Conservation (phyloP, 768 basidiomycete genomes). For the Phanerochaete sordida region DNA sequence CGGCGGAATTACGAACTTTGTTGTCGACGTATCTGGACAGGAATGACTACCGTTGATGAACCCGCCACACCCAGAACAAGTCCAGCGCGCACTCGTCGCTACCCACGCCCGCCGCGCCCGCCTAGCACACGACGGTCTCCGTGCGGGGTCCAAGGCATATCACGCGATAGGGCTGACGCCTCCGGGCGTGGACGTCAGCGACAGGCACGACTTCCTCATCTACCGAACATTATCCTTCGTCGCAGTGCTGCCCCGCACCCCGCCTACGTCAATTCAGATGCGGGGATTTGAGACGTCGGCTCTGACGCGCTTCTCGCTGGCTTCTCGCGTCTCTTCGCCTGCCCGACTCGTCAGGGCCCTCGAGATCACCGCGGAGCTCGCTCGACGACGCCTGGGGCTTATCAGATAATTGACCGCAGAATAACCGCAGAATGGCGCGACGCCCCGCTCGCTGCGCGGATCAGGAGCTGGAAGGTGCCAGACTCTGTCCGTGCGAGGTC, state of each 20-base stretch:
- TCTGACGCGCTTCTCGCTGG: not conserved
- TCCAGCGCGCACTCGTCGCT: too few species aligned
- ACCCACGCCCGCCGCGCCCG: not conserved
- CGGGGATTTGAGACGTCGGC: not conserved
- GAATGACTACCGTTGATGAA: too few species aligned
- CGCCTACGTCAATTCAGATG: conserved; percentile 7
- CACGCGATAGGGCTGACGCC: not conserved
- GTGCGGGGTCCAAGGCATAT: not conserved
- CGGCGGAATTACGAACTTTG: too few species aligned
- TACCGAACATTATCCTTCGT: conserved; percentile 10
- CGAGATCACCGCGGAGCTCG: not conserved
- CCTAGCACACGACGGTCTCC: not conserved
- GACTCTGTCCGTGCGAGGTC: too few species aligned
- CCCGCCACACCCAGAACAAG: too few species aligned
- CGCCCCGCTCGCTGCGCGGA: not conserved
- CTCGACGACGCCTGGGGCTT: not conserved
- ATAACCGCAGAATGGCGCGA: too few species aligned
- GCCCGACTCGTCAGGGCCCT: not conserved
- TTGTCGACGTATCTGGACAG: too few species aligned
- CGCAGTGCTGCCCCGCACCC: not conserved
- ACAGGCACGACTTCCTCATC: not conserved
- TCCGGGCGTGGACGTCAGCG: not conserved
- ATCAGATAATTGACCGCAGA: conserved; percentile 14
- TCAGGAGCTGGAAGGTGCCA: too few species aligned
- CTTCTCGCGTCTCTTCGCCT: not conserved